phyloP scores from a whole-genome alignment of 805 yeast genomes.

The Candida bentonensis region DNA sequence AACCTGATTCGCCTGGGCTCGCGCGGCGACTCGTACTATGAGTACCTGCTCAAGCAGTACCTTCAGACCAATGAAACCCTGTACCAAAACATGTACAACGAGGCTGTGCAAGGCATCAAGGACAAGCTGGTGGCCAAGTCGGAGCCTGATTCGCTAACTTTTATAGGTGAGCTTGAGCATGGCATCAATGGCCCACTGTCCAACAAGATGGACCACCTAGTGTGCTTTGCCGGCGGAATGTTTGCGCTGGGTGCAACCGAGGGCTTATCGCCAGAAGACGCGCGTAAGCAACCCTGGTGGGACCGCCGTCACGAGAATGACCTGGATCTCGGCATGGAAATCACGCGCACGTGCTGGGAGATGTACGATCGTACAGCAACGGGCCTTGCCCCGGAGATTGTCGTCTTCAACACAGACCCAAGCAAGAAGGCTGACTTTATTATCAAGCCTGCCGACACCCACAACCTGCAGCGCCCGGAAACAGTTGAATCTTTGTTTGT shows the following conservation, averaged over 20 bases:
- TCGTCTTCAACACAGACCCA: conserved; percentile 53
- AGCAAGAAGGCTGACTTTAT: conserved; percentile 15
- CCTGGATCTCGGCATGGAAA: conserved; percentile 25
- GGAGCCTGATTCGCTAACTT: conserved; percentile 26
- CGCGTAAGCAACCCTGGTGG: conserved; percentile 9
- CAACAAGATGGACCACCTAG: conserved; percentile 29
- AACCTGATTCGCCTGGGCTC: conserved; percentile 66
- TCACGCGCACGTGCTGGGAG: conserved; percentile 27
- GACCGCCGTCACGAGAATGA: conserved; percentile 29
- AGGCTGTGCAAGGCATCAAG: conserved; percentile 26
- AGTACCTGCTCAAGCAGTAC: conserved; percentile 34
- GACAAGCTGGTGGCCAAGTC: conserved; percentile 27
- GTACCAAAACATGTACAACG: conserved; percentile 14
- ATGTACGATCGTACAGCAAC: conserved; percentile 38
- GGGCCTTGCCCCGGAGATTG: conserved; percentile 84
- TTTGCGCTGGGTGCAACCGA: conserved; percentile 28
- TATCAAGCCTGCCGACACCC: conserved; percentile 49
- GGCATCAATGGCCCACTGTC: conserved; percentile 10
- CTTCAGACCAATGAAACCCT: conserved; percentile 26
- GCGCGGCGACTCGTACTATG: conserved; percentile 61
- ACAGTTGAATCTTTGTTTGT: conserved; percentile 46
- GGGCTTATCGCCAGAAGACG: conserved; percentile 24
- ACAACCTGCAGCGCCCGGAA: conserved; percentile 68
- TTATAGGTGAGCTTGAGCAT: conserved; percentile 16
- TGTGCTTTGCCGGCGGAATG: conserved; percentile 44